A percentile compares a stretch with the other conserved stretches of the same genome.
Conservation (phyloP, 163 green algal genomes). For the Coccomyxa subellipsoidea region DNA sequence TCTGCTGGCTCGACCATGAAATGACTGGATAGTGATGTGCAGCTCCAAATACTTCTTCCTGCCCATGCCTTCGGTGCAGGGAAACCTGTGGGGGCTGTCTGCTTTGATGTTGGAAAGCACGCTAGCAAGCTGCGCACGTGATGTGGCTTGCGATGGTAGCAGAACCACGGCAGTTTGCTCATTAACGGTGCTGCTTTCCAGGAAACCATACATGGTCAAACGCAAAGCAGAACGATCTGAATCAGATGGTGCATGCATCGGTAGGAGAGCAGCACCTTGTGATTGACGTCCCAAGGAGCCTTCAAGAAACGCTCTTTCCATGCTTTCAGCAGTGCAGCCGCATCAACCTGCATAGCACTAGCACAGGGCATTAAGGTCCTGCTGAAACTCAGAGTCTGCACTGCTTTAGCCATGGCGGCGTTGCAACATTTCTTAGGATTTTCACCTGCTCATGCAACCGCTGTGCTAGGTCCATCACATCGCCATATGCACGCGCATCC, state of each 20-base stretch:
- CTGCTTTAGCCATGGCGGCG: too few species aligned
- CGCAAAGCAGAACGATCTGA: not conserved
- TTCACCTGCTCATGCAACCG: not conserved
- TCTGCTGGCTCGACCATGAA: too few species aligned
- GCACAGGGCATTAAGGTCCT: too few species aligned
- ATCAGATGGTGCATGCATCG: not conserved
- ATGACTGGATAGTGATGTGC: too few species aligned
- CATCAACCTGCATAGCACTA: not conserved
- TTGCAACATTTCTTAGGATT: not conserved
- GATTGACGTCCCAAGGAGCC: conserved; percentile 1
- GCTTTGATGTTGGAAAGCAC: not conserved
- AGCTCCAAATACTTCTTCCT: conserved; percentile 54
- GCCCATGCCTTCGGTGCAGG: conserved; percentile 40
- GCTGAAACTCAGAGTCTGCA: too few species aligned
- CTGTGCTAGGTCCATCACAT: not conserved
- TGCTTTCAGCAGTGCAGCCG: not conserved
- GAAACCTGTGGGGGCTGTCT: conserved; percentile 41
- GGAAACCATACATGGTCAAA: not conserved
- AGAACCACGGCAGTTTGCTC: not conserved
- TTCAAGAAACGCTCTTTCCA: not conserved
- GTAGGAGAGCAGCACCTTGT: not conserved
- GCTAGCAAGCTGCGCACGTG: not conserved
- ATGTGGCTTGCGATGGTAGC: too few species aligned
- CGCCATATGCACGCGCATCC: not conserved
- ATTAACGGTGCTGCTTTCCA: not conserved